These are phyloP conservation scores for Penicillium sp. DNA, from an alignment of 2,329 filamentous ascomycete genomes.

Conservation along the genomic window DNA sequence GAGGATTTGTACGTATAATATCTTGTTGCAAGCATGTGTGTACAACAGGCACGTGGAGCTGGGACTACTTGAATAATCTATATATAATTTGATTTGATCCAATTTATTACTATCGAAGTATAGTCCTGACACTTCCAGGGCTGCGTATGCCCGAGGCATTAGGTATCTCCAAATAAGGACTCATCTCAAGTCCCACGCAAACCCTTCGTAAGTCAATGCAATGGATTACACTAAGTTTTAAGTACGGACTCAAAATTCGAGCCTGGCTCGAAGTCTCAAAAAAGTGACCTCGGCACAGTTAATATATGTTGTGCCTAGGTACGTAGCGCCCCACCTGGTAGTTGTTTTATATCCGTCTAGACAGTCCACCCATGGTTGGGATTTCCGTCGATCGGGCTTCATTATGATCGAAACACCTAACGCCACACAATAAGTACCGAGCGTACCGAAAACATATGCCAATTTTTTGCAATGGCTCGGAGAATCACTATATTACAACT, in stretches of 20 bases:
- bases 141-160: neutral
- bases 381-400: neutral
- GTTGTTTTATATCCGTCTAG: neutral
- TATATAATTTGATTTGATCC: neutral
- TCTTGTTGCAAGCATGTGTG: neutral
- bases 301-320: too few species aligned
- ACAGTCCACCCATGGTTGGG: neutral
- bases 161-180: neutral
- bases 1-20: neutral
- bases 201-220: neutral
- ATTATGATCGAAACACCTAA: neutral
- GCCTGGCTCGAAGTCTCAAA: neutral
- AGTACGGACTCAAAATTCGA: neutral
- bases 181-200: too few species aligned
- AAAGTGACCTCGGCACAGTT: neutral
- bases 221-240: neutral
- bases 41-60: neutral
- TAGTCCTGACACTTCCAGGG: neutral
- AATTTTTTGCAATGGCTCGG: neutral
- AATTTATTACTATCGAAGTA: neutral
- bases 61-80: neutral
- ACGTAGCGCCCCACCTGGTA: neutral
- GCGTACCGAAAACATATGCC: neutral
- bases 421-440: neutral
- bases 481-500: conserved; percentile 4